phyloP scores from a whole-genome alignment of 257 asterid genomes.

The Solanum corneliomulleri region DNA sequence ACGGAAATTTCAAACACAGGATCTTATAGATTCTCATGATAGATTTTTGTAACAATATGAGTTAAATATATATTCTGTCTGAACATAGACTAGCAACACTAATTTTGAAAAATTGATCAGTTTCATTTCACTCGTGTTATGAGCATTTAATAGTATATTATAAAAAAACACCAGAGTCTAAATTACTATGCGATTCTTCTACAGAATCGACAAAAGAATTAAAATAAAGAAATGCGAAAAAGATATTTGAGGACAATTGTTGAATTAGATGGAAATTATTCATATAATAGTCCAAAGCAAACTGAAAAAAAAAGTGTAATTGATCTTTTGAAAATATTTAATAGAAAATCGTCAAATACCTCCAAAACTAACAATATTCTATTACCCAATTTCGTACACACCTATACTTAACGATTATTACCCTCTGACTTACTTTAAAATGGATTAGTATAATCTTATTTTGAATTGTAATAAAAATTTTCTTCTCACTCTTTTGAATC shows the following conservation, averaged over 20 bases:
- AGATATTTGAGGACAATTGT: not conserved
- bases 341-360: not conserved
- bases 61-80: not conserved
- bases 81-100: not conserved
- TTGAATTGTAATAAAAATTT: no score
- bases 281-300: not conserved
- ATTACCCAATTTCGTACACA: not conserved
- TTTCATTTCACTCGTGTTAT: not conserved
- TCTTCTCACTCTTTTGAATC: no score
- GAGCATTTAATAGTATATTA: not conserved
- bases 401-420: not conserved
- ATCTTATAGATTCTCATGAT: not conserved
- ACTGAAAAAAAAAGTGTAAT: not conserved
- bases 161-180: not conserved
- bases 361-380: not conserved
- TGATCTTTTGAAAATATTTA: not conserved
- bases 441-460: fast-evolving
- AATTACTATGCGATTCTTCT: not conserved
- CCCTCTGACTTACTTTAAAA: no score
- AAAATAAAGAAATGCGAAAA: not conserved
- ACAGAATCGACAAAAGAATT: not conserved
- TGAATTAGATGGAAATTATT: not conserved
- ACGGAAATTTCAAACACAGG: not conserved
- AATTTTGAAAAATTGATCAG: not conserved
- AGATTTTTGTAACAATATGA: not conserved